These are phyloP conservation scores for Alternaria alternata DNA, from an alignment of 2,329 filamentous ascomycete species.

Conservation along the genomic window DNA sequence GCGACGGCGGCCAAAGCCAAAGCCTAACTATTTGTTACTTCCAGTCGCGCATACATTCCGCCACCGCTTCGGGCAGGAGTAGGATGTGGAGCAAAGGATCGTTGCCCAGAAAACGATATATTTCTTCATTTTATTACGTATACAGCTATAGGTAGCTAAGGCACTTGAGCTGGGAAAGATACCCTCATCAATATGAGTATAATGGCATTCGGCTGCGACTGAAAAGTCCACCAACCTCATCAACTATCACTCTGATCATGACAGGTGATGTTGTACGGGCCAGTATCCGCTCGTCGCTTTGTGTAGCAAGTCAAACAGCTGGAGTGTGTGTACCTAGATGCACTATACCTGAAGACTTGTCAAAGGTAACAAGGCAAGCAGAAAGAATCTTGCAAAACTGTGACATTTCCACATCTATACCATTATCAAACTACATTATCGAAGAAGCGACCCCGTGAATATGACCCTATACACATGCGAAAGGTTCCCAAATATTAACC, in stretches of 20 bases:
- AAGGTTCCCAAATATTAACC: conserved; percentile 7
- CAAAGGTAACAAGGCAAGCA: neutral
- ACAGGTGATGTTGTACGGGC: neutral
- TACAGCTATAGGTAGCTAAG: neutral
- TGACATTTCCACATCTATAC: conserved; percentile 1
- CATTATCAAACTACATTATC: conserved; percentile 17
- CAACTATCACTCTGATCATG: neutral
- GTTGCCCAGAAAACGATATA: neutral
- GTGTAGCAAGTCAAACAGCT: neutral
- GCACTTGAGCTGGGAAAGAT: conserved; percentile 7
- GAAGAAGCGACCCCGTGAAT: neutral
- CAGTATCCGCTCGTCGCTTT: neutral
- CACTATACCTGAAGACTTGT: neutral
- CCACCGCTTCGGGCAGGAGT: neutral
- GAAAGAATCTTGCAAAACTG: neutral
- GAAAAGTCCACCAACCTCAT: neutral
- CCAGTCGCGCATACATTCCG: neutral
- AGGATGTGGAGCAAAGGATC: neutral
- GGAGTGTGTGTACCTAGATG: neutral
- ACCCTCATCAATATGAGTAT: conserved; percentile 6
- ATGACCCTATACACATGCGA: conserved; percentile 10
- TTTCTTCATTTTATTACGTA: neutral
- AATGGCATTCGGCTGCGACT: neutral
- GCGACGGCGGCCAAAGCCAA: conserved; percentile 18
- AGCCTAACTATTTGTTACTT: neutral